phyloP scores from a whole-genome alignment of 805 yeast genomes.

The Wickerhamiella parazyma region DNA sequence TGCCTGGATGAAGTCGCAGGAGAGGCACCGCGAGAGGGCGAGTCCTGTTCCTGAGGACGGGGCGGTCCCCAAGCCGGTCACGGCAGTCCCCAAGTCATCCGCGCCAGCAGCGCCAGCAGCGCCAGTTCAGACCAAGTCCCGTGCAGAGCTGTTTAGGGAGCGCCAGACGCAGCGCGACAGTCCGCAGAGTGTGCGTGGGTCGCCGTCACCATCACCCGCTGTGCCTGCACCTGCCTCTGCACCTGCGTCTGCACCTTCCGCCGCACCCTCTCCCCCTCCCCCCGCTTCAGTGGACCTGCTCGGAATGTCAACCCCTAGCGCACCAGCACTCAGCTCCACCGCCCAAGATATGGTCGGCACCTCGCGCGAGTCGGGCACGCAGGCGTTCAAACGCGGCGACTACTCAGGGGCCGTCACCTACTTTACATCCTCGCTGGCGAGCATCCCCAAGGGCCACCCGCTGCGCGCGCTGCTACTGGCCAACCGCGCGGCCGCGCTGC shows the following conservation, averaged over 20 bases:
- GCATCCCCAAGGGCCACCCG: constrained; percentile 52
- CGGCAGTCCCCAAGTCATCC: no score
- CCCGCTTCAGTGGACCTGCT: constrained; percentile 12
- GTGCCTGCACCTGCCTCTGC: background rate
- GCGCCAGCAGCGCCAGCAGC: no score
- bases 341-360: constrained; percentile 22
- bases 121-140: background rate
- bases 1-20: constrained; percentile 61
- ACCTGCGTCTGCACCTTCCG: background rate
- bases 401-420: constrained; percentile 49
- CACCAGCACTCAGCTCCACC: constrained; percentile 18
- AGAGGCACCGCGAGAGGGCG: constrained; percentile 17
- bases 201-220: background rate
- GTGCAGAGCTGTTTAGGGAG: constrained; percentile 12
- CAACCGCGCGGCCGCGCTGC: constrained; percentile 54
- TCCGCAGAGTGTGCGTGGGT: background rate
- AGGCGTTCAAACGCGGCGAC: constrained; percentile 69
- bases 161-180: constrained; percentile 9
- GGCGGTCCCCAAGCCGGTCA: no score
- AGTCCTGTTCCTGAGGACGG: no score
- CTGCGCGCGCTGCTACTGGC: constrained; percentile 56
- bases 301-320: constrained; percentile 13
- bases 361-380: constrained; percentile 36
- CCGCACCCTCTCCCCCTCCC: background rate
- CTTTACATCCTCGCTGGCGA: constrained; percentile 42